A percentile compares a stretch with the other conserved stretches of the same genome.
These are phyloP conservation scores for Wakefieldia striispora DNA, from an alignment of 768 basidiomycete genomes.

Conservation along the genomic window DNA sequence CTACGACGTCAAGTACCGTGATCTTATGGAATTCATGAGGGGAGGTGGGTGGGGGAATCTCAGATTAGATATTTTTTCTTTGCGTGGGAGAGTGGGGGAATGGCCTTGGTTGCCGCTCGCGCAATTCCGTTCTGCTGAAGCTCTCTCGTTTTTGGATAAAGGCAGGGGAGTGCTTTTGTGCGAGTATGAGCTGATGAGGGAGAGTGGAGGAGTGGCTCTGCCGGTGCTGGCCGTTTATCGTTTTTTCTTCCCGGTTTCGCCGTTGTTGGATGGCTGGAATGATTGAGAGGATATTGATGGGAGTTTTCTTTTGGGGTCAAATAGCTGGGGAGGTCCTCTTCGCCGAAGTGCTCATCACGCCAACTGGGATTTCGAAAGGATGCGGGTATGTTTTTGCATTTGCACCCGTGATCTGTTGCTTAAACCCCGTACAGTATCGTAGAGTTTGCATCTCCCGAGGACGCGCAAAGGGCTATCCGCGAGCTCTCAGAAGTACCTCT, in stretches of 20 bases:
- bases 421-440: conserved; percentile 68
- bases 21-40: conserved; percentile 99
- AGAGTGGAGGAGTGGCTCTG: conserved; percentile 30
- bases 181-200: conserved; percentile 38
- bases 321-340: conserved; percentile 99
- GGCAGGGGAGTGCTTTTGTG: conserved; percentile 30
- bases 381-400: conserved; percentile 77
- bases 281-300: conserved; percentile 87
- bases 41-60: conserved; percentile 96
- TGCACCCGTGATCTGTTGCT: conserved; percentile 1
- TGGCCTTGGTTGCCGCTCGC: conserved; percentile 28
- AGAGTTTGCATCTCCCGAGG: conserved; percentile 88
- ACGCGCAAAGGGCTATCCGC: conserved; percentile 83
- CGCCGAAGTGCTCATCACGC: conserved; percentile 97
- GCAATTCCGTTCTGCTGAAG: conserved; percentile 36
- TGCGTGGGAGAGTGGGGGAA: conserved; percentile 34
- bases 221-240: conserved; percentile 39
- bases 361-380: conserved; percentile 95
- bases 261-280: conserved; percentile 53
- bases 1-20: conserved; percentile 98
- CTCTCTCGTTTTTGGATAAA: conserved; percentile 34
- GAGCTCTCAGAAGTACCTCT: conserved; percentile 88
- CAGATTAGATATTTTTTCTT: conserved; percentile 54
- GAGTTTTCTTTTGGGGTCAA: conserved; percentile 85
- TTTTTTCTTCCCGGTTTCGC: conserved; percentile 41